Percentiles rank a stretch among this genome's conserved stretches.
Conservation (phyloP, 352 stramenopile genomes). For the Pseudoperonospora humuli region DNA sequence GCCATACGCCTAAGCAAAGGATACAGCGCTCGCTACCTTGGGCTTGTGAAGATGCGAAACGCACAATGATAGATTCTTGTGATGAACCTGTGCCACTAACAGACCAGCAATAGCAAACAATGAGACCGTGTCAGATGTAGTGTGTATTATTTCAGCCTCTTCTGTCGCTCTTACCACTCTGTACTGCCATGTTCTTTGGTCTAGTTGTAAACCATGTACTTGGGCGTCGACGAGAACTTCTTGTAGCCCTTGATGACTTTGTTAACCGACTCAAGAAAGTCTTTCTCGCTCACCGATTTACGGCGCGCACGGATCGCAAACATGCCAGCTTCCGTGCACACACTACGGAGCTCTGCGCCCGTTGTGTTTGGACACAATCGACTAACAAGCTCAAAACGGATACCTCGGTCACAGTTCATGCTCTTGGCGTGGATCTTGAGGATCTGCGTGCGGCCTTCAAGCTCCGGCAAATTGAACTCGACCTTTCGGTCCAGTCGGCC, state of each 20-base stretch:
- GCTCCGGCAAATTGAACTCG: constrained; percentile 97
- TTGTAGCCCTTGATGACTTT: constrained; percentile 99
- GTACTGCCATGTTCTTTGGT: constrained; percentile 1
- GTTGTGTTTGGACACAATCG: constrained; percentile 98
- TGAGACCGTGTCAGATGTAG: too few species aligned
- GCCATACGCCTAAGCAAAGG: too few species aligned
- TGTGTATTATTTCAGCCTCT: constrained; percentile 23
- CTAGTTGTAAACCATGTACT: constrained; percentile 99
- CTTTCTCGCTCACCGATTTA: constrained; percentile 98
- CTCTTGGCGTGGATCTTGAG: constrained; percentile 99
- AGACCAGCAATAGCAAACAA: too few species aligned
- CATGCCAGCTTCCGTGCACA: constrained; percentile 98
- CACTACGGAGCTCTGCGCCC: constrained; percentile 95
- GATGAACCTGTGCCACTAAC: too few species aligned
- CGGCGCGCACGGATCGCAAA: constrained; percentile 97
- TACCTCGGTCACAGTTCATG: constrained; percentile 99
- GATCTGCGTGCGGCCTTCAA: constrained; percentile 98
- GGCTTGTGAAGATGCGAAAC: too few species aligned
- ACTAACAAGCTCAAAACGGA: constrained; percentile 98
- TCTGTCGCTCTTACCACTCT: constrained; percentile 1
- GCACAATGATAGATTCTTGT: too few species aligned
- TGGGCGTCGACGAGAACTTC: constrained; percentile 99
- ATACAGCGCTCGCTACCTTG: too few species aligned
- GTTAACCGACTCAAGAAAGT: constrained; percentile 99
- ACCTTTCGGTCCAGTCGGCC: constrained; percentile 98